Evolutionary conservation across 257 asterid genomes (phyloP).

Genomic region (Solanum peruvianum): DNA sequence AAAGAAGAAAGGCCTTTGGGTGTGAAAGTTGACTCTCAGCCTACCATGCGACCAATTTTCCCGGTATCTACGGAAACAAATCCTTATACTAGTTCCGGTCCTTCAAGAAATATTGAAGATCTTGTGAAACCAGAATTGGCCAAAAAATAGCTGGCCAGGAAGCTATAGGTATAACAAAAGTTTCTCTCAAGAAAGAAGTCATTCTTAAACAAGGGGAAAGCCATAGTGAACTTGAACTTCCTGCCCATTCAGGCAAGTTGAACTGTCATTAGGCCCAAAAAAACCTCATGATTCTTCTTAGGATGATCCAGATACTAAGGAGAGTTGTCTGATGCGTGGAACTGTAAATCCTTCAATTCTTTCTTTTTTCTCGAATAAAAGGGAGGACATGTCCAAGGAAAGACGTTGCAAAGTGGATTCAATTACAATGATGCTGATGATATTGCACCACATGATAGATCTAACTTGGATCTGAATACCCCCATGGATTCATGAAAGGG

Average conservation of each 20-base stretch:
- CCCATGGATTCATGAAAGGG: conserved; percentile 81
- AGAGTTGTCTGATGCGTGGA: conserved; percentile 8
- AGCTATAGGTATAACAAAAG: conserved; percentile 5
- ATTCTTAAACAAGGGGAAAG: conserved; percentile 20
- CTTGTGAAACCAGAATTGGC: conserved; percentile 3
- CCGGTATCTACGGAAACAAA: conserved; percentile 12
- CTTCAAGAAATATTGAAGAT: conserved; percentile 10
- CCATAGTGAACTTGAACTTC: conserved; percentile 9
- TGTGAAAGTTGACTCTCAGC: not conserved
- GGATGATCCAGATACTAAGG: conserved; percentile 10
- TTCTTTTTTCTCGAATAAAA: conserved; percentile 29
- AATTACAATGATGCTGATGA: conserved; percentile 6
- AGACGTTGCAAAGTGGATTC: conserved; percentile 4
- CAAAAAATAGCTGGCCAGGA: conserved; percentile 11
- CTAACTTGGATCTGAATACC: conserved; percentile 81
- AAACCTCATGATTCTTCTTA: conserved; percentile 10
- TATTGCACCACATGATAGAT: conserved; percentile 23
- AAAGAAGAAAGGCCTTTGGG: conserved; percentile 17
- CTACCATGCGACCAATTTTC: conserved; percentile 9
- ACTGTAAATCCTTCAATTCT: conserved; percentile 36
- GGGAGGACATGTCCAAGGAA: conserved; percentile 7
- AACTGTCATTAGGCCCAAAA: conserved; percentile 32
- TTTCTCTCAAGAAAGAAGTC: conserved; percentile 27
- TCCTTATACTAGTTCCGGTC: conserved; percentile 5
- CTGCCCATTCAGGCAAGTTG: conserved; percentile 21